These are phyloP conservation scores for Malus domestica DNA, from an alignment of 306 rosid species.

Conservation along the genomic window ASM211411v1 NC_041805.1:17822001-17822500, in stretches of 20 bases:
- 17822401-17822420: not conserved
- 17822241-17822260: not conserved
- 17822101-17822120: not conserved
- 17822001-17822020: not conserved
- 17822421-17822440: conserved; percentile 80
- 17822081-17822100: not conserved
- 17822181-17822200: not conserved
- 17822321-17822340: not conserved
- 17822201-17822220: not conserved
- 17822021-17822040: not conserved
- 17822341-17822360: not conserved
- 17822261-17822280: not conserved
- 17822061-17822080: not conserved
- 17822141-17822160: not conserved
- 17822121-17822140: not conserved
- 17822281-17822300: not conserved
- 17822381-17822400: too few relatives aligned
- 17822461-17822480: conserved; percentile 88
- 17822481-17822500: conserved; percentile 72
- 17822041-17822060: not conserved
- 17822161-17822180: not conserved
- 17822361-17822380: too few relatives aligned
- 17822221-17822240: not conserved
- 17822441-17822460: conserved; percentile 88
- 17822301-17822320: not conserved